Base-by-base conservation (phyloP, 2,329 filamentous ascomycete genomes). In the Calonectria leucothoes region DNA sequence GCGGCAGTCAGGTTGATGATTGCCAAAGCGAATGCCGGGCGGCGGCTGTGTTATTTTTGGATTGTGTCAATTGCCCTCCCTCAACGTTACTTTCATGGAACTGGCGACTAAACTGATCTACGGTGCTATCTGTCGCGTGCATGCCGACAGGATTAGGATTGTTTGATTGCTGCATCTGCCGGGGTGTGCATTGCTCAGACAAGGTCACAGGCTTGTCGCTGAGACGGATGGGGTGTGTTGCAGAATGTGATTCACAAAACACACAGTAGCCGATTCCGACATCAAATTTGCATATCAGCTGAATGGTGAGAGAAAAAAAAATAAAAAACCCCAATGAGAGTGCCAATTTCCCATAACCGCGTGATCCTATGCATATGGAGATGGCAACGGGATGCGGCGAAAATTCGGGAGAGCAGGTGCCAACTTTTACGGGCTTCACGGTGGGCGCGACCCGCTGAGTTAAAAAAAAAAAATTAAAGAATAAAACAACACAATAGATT, bases 11-110 rank as follows among this genome's bases (percentile, higher is more conserved):
- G 37, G 42, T 25, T 20, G 4, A 39, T 27, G 6, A 31, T 59
- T 48, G 7, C 25, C 48, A 37, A 39, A 39, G 12, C 25, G 33
- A 61, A 61, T 52, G 33, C 51, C 51, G 66, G 61, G 35, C 20
- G 49, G 51, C 31, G 33, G 23, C 25, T 31, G 51, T 37, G 65
- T 67, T 72, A 72, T 72, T 72, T 72, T 72, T 72, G 64, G 70
- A 31, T 31, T n/a, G 12, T 27, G 23, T 35, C 33, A 20, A 27
- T 39, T 39, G 55, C 33, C 25, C 23, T 61, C 33, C 25, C 23
- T 61, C 55, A 61, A 29, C 55, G 55, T 61, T 61, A 61, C 55
- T 14, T 39, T 39, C 55, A 29, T 17, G 55, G 55, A 61, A 37
- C 23, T 33, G 33, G 57, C 10, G 39, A 51, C 25, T 20, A 59